Evolutionary conservation across 768 basidiomycete genomes (phyloP).

Genomic region (Serendipita indica): DNA sequence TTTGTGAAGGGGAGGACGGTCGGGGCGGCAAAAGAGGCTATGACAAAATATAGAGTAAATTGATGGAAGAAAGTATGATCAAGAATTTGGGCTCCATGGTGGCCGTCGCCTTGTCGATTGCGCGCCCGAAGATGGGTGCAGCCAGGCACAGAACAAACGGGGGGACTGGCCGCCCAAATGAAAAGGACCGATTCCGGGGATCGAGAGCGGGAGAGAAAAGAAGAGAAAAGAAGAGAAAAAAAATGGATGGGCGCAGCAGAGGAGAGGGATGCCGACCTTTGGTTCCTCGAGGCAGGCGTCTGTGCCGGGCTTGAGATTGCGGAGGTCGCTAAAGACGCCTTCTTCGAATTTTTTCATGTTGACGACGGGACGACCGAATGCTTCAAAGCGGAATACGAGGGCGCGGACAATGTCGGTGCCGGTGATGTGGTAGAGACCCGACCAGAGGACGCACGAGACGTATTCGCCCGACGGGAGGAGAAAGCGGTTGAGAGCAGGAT

Average conservation of each 20-base stretch:
- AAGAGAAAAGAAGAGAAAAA: constrained; percentile 5
- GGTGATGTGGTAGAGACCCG: constrained; percentile 82
- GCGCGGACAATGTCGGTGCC: constrained; percentile 95
- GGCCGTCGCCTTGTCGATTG: not conserved
- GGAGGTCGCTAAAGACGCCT: constrained; percentile 83
- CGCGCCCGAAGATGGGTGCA: not conserved
- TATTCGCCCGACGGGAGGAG: constrained; percentile 75
- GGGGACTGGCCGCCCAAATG: constrained; percentile 6
- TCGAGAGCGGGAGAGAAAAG: constrained; percentile 9
- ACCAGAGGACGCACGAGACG: constrained; percentile 87
- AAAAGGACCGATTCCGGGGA: constrained; percentile 12
- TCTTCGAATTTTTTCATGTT: constrained; percentile 98
- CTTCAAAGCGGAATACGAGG: constrained; percentile 85
- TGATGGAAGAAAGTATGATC: not conserved
- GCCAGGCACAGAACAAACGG: not conserved
- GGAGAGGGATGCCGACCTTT: constrained; percentile 38
- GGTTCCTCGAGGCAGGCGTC: constrained; percentile 92
- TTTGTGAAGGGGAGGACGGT: not conserved
- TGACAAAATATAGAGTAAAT: not conserved
- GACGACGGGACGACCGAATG: constrained; percentile 75
- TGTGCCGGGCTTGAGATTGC: constrained; percentile 85
- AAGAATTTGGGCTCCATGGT: not conserved
- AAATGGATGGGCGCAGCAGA: constrained; percentile 3
- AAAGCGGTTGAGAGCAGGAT: constrained; percentile 75
- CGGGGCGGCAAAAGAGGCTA: not conserved